Percentiles rank a stretch among this genome's conserved stretches.
Conservation (phyloP, 2,329 filamentous ascomycete genomes). For the Neopestalotiopsis sp. region DNA sequence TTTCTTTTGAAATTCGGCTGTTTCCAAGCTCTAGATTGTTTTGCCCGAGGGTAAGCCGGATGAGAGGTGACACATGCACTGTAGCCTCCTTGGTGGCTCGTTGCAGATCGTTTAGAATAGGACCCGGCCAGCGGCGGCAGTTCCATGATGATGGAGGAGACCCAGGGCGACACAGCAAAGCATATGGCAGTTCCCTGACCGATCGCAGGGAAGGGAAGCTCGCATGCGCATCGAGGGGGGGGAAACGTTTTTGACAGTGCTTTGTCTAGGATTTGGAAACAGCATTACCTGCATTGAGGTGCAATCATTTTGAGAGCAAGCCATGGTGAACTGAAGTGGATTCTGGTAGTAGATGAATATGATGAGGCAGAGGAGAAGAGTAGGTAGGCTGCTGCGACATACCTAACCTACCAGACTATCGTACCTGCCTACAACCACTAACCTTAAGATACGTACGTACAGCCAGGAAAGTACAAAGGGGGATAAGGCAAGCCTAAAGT, state of each 20-base stretch:
- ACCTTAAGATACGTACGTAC: not conserved
- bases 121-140: not conserved
- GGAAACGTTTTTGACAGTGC: not conserved
- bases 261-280: too few species aligned
- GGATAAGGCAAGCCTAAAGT: constrained; percentile 3
- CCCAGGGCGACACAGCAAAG: not conserved
- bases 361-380: too few species aligned
- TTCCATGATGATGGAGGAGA: not conserved
- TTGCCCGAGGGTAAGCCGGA: not conserved
- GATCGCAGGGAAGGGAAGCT: not conserved
- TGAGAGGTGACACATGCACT: not conserved
- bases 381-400: too few species aligned
- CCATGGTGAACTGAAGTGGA: too few species aligned
- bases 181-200: not conserved
- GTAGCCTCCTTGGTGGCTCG: not conserved
- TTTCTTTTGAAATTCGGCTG: not conserved
- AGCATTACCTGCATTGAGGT: too few species aligned
- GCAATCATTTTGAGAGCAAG: too few species aligned
- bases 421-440: too few species aligned
- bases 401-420: too few species aligned
- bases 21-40: not conserved
- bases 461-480: not conserved
- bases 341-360: too few species aligned
- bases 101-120: not conserved
- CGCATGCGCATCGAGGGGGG: not conserved